These are phyloP conservation scores for Russula virescens DNA, from an alignment of 768 basidiomycete species.

Conservation along the genomic window DNA sequence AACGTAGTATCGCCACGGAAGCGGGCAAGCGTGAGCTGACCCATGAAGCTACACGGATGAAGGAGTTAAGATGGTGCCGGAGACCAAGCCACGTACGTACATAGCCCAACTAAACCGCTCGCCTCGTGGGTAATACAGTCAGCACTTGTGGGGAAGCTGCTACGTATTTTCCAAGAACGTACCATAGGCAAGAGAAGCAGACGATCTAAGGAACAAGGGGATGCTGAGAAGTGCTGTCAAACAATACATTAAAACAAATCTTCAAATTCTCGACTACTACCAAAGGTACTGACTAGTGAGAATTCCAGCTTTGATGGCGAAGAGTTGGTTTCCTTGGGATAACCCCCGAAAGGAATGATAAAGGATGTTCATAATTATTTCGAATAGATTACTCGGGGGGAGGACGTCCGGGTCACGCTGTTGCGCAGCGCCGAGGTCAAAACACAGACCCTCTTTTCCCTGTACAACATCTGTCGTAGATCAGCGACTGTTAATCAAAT, in stretches of 20 bases:
- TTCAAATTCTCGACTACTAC: not conserved
- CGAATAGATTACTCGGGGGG: constrained; percentile 57
- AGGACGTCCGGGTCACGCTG: constrained; percentile 70
- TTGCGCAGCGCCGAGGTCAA: constrained; percentile 52
- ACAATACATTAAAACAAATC: not conserved
- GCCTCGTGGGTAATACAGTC: constrained; percentile 32
- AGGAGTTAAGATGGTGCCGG: not conserved
- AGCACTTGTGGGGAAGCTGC: not conserved
- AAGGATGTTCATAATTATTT: constrained; percentile 43
- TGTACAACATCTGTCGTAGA: constrained; percentile 45
- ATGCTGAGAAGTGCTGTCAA: constrained; percentile 49
- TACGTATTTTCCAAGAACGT: constrained; percentile 25
- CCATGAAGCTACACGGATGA: constrained; percentile 52
- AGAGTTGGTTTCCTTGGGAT: constrained; percentile 55
- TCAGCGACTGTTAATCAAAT: not conserved
- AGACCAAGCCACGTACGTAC: constrained; percentile 35
- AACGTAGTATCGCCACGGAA: constrained; percentile 75
- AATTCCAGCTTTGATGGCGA: constrained; percentile 64
- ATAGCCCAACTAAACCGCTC: constrained; percentile 69
- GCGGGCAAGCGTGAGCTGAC: constrained; percentile 61
- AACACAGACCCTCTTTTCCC: constrained; percentile 40
- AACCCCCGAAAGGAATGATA: constrained; percentile 40
- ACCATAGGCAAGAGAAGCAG: constrained; percentile 57
- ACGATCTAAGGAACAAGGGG: constrained; percentile 50
- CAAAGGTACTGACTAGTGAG: constrained; percentile 44